Evolutionary conservation across 768 basidiomycete genomes (phyloP), one percentile per base, ranked within the genome.

Genomic region (Podaxis rugospora): DNA sequence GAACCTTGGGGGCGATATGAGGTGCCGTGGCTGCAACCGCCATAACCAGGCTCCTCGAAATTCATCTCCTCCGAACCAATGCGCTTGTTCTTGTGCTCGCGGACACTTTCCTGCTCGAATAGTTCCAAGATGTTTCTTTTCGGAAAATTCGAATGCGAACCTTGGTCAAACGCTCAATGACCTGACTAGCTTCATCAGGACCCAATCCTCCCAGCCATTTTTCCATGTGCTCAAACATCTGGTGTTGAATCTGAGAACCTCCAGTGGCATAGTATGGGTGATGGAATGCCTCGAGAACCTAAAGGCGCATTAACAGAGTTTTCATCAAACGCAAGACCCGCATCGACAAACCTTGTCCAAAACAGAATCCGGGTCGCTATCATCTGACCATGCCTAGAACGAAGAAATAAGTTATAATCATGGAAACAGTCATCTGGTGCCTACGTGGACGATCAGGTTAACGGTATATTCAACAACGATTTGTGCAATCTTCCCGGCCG

Each of bases 401-500:
- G 4, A 23, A 21, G 27, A 27, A 7, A 18, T 55, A 2, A 32
- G 56, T 32, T 25, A 21, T 10, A 28, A 13, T 18, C 21, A n/a
- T 13, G 46, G 4, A 9, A 4, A 13, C 28, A 9, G 44, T 27
- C 28, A 3, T 18, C 9, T 40, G 36, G 5, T 23, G 64, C 74
- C 37, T 36, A 79, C 80, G 61, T 77, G 65, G 27, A 89, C 87
- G 42, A 90, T 81, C 25, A 83, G 72, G 56, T 81, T 80, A 56
- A 88, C 86, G 11, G 76, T 72, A 68, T 90, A 71, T 65, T 83
- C 80, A 11, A 89, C 88, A 13, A 92, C 80, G 27, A 87, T 70
- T 66, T 83, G 79, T 6, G 88, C 89, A 53, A 90, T 83, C 68
- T 88, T 86, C 3, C 89, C 88, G 10, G 89, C 89, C 0, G 89